phyloP scores from a whole-genome alignment of 23 red algal genomes.

The Gracilaria gracilis region DNA sequence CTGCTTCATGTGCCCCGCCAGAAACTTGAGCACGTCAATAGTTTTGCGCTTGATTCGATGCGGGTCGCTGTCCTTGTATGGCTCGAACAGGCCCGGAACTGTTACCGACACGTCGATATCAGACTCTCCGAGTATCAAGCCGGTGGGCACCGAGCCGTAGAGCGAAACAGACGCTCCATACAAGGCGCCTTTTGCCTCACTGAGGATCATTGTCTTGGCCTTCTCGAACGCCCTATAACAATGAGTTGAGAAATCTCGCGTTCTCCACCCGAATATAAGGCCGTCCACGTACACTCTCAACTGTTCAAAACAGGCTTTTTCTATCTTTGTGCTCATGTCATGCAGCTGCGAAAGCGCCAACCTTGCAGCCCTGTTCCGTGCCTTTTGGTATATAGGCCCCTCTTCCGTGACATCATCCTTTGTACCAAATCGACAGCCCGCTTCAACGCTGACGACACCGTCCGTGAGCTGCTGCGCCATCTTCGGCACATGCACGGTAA shows the following conservation, averaged over 20 bases:
- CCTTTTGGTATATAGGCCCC: background rate
- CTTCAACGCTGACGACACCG: background rate
- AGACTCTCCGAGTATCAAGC: constrained; percentile 39
- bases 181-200: constrained; percentile 8
- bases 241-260: background rate
- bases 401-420: background rate
- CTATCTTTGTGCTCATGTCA: background rate
- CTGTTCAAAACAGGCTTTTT: background rate
- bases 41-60: background rate
- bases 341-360: background rate
- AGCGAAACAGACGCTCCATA: constrained; percentile 47
- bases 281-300: background rate
- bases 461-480: background rate
- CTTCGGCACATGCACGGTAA: background rate
- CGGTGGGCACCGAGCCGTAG: constrained; percentile 51
- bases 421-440: background rate
- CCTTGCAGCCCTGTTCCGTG: background rate
- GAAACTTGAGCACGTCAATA: constrained; percentile 16
- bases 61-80: background rate
- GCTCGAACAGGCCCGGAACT: background rate
- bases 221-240: constrained; percentile 17
- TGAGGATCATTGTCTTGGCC: constrained; percentile 1
- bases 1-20: background rate
- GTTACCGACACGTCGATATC: constrained; percentile 54
- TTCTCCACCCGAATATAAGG: background rate